Evolutionary conservation across 768 basidiomycete genomes (phyloP), one percentile per base, ranked within the genome.

Genomic region (Amanita polypyramis): DNA sequence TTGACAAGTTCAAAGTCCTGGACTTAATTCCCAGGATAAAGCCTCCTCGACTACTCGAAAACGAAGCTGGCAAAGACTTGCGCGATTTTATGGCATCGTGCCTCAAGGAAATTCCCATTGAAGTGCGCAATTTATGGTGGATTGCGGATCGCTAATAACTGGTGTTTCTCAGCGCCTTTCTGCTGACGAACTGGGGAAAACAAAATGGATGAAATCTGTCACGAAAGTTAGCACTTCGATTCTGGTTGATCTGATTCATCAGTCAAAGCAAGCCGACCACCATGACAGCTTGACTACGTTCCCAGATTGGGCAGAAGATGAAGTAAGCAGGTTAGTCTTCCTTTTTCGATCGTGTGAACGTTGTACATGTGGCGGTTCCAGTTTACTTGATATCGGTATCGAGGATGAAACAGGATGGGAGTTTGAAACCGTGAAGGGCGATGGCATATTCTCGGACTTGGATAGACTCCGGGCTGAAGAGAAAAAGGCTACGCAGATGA

Each of bases 181-280:
- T 2, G 92, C 96, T 10, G 96, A 98, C 49, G 94, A 97, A 54
- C 73, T 99, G 2, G 58, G 70, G 2, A 93, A 85, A 61, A 76
- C 80, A 23, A 94, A 85, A 60, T 98, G 95, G 92, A 91, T 98
- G 55, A 91, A 85, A 58, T 72, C 76, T 6, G 63, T 78, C 4
- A 67, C 79, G 6, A 94, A 85, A 70, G 65, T 75, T 1, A 73
- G 79, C 1, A 67, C 92, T 11, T 70, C 80, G 0, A 67, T 77
- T 14, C 67, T 98, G 14, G 82, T 82, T 54, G 96, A 98, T 47
- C 72, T 98, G 27, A 74, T 96, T 40, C 65, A 77, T 20, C 82
- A 83, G 19, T 82, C 91, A 43, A 81, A 93, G 54, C 72, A 77
- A 23, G 84, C 80, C 4, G 88, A 84, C 2, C 78, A 79, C 35